Evolutionary conservation across 176 grass and related monocot species (phyloP).

Genomic region (Phyllostachys edulis): DNA sequence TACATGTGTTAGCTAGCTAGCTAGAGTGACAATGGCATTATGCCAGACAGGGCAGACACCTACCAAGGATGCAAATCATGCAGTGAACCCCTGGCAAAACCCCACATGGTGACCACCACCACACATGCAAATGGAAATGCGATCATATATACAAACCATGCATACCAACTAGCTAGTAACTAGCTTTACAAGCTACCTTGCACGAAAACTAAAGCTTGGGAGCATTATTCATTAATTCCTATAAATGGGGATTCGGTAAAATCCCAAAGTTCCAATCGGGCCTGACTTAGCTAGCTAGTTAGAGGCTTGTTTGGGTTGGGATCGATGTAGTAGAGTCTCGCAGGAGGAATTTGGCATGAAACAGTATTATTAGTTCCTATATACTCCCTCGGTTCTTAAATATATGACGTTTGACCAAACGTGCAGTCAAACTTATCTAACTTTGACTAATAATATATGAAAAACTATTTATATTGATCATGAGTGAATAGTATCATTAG

Average conservation of each 20-base stretch:
- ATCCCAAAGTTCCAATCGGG: not conserved
- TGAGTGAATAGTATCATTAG: too few species aligned
- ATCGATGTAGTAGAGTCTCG: too few species aligned
- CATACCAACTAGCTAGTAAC: constrained; percentile 7
- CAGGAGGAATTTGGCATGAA: not conserved
- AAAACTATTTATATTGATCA: too few species aligned
- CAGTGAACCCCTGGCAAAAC: constrained; percentile 35
- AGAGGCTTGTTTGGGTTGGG: too few species aligned
- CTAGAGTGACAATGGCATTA: constrained; percentile 39
- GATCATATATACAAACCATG: constrained; percentile 30
- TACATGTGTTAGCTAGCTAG: not conserved
- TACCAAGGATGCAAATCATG: constrained; percentile 55
- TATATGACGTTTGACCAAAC: too few species aligned
- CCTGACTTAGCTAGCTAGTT: too few species aligned
- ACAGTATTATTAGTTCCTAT: not conserved
- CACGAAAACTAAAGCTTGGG: not conserved
- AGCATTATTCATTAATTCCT: not conserved
- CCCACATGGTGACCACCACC: constrained; percentile 54
- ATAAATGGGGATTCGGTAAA: not conserved
- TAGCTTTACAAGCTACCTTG: not conserved
- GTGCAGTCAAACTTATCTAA: too few species aligned
- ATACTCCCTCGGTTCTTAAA: too few species aligned
- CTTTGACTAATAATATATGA: too few species aligned
- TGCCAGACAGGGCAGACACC: constrained; percentile 43
- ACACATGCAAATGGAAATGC: constrained; percentile 40